Evolutionary conservation across 179 eudicot species (phyloP).

Genomic region (Spergularia azorica): DNA sequence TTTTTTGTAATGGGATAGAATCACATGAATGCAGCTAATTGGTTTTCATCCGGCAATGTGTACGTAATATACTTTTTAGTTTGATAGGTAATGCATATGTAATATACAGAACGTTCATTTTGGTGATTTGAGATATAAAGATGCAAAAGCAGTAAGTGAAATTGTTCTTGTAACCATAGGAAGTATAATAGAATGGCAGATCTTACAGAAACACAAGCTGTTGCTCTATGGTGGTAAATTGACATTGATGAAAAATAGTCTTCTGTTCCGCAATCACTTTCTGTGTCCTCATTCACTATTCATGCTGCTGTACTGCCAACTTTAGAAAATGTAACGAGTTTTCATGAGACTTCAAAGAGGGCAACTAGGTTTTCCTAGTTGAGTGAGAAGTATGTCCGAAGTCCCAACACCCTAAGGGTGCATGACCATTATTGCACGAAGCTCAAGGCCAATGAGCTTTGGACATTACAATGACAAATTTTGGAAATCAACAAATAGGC

Average conservation of each 20-base stretch:
- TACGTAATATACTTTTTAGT: neutral
- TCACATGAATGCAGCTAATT: neutral
- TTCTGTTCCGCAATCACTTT: neutral
- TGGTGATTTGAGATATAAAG: neutral
- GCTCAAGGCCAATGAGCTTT: neutral
- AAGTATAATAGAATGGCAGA: neutral
- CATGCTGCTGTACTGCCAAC: neutral
- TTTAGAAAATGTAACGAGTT: neutral
- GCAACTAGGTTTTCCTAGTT: too few species aligned
- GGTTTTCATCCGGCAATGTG: conserved; percentile 1
- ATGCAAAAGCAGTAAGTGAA: neutral
- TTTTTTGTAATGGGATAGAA: neutral
- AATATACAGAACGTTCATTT: neutral
- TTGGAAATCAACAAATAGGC: neutral
- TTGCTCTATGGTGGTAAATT: neutral
- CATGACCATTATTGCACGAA: neutral
- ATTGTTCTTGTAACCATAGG: neutral
- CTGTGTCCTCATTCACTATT: neutral
- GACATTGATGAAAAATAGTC: neutral
- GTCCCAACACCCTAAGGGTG: too few species aligned
- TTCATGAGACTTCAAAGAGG: neutral
- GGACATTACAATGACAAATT: neutral
- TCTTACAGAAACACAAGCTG: neutral
- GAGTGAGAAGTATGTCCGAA: too few species aligned
- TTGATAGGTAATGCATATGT: neutral